These are phyloP conservation scores for Senna tora DNA, from an alignment of 306 rosid genomes.

Conservation along the genomic window DNA sequence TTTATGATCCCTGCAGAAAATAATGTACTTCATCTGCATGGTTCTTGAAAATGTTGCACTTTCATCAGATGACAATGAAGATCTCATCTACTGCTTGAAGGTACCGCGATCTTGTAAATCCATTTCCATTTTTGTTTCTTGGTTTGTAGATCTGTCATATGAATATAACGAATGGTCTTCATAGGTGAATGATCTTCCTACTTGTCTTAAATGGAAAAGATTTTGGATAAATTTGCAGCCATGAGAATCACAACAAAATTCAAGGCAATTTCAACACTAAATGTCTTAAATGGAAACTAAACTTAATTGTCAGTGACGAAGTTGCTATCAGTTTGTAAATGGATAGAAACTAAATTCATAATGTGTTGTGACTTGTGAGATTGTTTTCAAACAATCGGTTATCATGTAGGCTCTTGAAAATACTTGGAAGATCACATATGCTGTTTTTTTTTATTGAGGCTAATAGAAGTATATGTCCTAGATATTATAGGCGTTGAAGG, in stretches of 20 bases:
- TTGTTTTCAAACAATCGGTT: constrained; percentile 17
- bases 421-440: constrained; percentile 26
- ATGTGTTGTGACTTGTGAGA: not conserved
- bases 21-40: constrained; percentile 74
- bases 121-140: constrained; percentile 18
- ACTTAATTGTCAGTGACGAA: constrained; percentile 8
- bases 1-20: constrained; percentile 69
- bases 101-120: constrained; percentile 43
- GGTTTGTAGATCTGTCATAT: constrained; percentile 6
- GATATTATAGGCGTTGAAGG: constrained; percentile 13
- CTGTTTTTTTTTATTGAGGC: constrained; percentile 18
- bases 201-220: too few species aligned
- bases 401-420: constrained; percentile 24
- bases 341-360: constrained; percentile 16
- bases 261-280: not conserved
- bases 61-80: constrained; percentile 83
- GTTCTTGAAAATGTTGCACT: constrained; percentile 91
- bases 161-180: not conserved
- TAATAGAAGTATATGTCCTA: constrained; percentile 24
- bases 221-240: too few species aligned
- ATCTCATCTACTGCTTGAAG: constrained; percentile 88
- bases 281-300: constrained; percentile 25
- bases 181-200: too few species aligned
- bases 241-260: too few species aligned
- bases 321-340: constrained; percentile 18